Base-by-base conservation (phyloP, 2,329 filamentous ascomycete genomes). In the Capronia coronata region DNA sequence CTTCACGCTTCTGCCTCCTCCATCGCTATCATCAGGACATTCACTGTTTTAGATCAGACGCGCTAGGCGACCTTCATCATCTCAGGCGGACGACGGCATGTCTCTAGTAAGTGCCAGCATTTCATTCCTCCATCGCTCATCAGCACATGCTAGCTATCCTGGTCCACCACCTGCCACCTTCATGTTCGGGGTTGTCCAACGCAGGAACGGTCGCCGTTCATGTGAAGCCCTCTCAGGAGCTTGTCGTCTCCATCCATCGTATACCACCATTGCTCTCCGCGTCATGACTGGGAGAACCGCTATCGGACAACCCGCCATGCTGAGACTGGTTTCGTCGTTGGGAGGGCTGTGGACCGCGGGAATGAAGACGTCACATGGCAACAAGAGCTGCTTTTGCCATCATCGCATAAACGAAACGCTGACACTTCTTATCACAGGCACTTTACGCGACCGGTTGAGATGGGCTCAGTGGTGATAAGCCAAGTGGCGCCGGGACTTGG, bases 401-500 rank as follows among this genome's bases (percentile, higher is more conserved):
- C 13, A 41, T 27, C 8, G 16, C 41, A 21, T 34, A 35, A 42
- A 43, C 10, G 34, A 46, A n/a, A 18, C 18, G 35, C 52, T 55
- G 48, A 55, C 48, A 47, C 21, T 8, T 29, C n/a, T 38, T 23
- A n/a, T 42, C 35, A 29, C 56, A 60, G 56, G 52, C 53, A 41
- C 39, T 56, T 25, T 47, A 50, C 49, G 22, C 43, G 27, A 50
- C 45, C 34, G 59, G 68, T 68, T 71, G 77, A 73, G 66, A 82
- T 81, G 78, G 76, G 76, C 72, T 78, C 77, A 65, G 68, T 80
- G 60, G 70, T 80, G 63, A 68, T 80, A 62, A 73, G 73, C 71
- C 87, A 91, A 74, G 82, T 82, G 72, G 80, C 82, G 70, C 78
- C 86, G 68, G 82, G 87, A 71, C 75, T 82, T 61, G 76, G 79